Base-by-base conservation (phyloP, 176 grass and related monocot genomes). In the Tillandsia leiboldiana region DNA sequence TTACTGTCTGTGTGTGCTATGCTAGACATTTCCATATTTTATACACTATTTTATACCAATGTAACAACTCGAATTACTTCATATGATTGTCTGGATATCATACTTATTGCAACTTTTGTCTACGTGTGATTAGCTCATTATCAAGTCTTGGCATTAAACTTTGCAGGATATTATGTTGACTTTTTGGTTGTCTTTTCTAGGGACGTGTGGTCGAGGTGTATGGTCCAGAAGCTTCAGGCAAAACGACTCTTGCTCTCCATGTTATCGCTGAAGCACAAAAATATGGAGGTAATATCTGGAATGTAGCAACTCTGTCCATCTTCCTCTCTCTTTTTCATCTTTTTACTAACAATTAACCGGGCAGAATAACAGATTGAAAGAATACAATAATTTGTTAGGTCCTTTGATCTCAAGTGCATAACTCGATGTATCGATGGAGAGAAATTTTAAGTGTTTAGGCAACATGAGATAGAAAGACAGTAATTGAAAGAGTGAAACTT, bases 191-290 rank as follows among this genome's bases (percentile, higher is more conserved):
- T 70, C 50, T 75, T 63, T 77, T 71, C 8, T 66, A 96, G 92
- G 92, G 92, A 28, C 92, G 92, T 71, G 86, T 96, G 67, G 53
- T 96, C 53, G 92, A 96, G 86, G 73, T 96, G 17, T 96, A 83
- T 83, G 92, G 92, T 3, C 92, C 92, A 73, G 92, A 96, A 68
- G 88, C 92, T 74, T 92, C 92, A 69, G 92, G 92, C 11, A 96
- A 96, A 73, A 96, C 92, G 26, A 96, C 92, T 26, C 92, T 96
- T 76, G 92, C 92, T 53, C 88, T 96, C 66, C 92, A 96, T 64
- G 88, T 96, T 68, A 92, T 96, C 26, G 92, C 88, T 63, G 81
- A 96, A 80, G 81, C 92, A 78, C 92, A 96, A 82, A 96, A 92
- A 75, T 75, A 26, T 66, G 93, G 93, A 20, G 93, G 93, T 91